Evolutionary conservation across 1,139 yeast genomes (phyloP).

Genomic region (Protomyces inundatus): DNA sequence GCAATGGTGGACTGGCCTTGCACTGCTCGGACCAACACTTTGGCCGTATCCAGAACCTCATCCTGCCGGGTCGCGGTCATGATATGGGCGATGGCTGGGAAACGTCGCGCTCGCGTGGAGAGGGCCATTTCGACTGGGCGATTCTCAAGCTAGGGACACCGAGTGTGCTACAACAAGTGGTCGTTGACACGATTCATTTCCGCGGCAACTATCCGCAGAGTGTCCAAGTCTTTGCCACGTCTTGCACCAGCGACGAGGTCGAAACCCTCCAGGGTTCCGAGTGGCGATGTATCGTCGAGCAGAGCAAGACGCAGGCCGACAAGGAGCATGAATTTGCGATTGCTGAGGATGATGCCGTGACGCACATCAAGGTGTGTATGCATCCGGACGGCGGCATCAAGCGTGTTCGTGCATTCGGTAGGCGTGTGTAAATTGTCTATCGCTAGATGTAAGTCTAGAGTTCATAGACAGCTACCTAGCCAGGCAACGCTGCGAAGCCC

Average conservation of each 20-base stretch:
- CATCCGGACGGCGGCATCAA: slow-evolving; percentile 97
- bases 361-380: slow-evolving; percentile 73
- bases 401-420: slow-evolving; percentile 77
- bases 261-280: slow-evolving; percentile 42
- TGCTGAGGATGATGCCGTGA: slow-evolving; percentile 33
- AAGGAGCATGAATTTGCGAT: slow-evolving; percentile 59
- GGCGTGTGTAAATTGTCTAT: slow-evolving; percentile 31
- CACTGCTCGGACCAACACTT: slow-evolving; percentile 85
- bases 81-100: slow-evolving; percentile 99
- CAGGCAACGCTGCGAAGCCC: too few relatives aligned
- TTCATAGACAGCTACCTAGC: too few relatives aligned
- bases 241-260: slow-evolving; percentile 35
- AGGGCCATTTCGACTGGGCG: slow-evolving; percentile 89
- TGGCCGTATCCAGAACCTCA: slow-evolving; percentile 79
- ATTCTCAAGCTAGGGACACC: slow-evolving; percentile 68
- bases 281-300: slow-evolving; percentile 46
- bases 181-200: slow-evolving; percentile 87
- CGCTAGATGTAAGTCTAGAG: neutral
- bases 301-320: slow-evolving; percentile 60
- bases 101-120: slow-evolving; percentile 77
- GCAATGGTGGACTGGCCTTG: slow-evolving; percentile 84
- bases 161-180: slow-evolving; percentile 49
- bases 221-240: slow-evolving; percentile 45
- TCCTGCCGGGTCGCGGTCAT: slow-evolving; percentile 87
- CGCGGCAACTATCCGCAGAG: slow-evolving; percentile 89